A percentile compares a stretch with the other conserved stretches of the same genome.
phyloP scores from a whole-genome alignment of 352 stramenopile species.

The Peronospora farinosa region DNA sequence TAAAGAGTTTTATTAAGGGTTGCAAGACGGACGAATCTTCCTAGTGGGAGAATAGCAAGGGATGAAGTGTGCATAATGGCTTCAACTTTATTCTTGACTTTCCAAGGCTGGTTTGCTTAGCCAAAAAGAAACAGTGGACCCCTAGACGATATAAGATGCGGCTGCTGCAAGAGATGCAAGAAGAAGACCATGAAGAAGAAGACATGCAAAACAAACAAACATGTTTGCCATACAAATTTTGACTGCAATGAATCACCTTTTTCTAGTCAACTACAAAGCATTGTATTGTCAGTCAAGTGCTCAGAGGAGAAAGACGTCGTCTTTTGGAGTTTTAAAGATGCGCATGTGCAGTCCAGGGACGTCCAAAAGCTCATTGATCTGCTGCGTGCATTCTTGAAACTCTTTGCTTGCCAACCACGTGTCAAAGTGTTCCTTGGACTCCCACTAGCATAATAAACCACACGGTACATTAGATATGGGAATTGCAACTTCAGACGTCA shows the following conservation, averaged over 20 bases:
- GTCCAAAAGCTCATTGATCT: conserved; percentile 84
- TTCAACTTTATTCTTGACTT: conserved; percentile 19
- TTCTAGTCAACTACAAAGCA: conserved; percentile 5
- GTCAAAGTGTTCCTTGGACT: conserved; percentile 76
- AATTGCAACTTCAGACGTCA: no score
- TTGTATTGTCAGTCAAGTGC: neutral
- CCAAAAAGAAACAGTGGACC: conserved; percentile 9
- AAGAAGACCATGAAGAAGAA: conserved; percentile 11
- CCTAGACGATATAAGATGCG: conserved; percentile 18
- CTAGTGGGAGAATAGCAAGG: conserved; percentile 12
- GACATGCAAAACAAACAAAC: conserved; percentile 7
- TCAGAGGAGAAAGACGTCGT: conserved; percentile 82
- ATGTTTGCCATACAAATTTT: conserved; percentile 12
- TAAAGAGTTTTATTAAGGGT: conserved; percentile 86
- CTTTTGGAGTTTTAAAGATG: conserved; percentile 70
- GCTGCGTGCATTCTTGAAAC: conserved; percentile 67
- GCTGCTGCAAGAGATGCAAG: conserved; percentile 4
- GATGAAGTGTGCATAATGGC: conserved; percentile 11
- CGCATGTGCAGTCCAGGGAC: conserved; percentile 75
- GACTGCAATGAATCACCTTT: conserved; percentile 18
- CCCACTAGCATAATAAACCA: conserved; percentile 38
- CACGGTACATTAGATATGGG: neutral
- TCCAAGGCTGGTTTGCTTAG: conserved; percentile 6
- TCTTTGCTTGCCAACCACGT: conserved; percentile 68
- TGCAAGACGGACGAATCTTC: conserved; percentile 34